Percentiles rank a stretch among this genome's conserved stretches.
Conservation (phyloP, 441 rosid genomes). For the Erodium chrysanthum region DNA sequence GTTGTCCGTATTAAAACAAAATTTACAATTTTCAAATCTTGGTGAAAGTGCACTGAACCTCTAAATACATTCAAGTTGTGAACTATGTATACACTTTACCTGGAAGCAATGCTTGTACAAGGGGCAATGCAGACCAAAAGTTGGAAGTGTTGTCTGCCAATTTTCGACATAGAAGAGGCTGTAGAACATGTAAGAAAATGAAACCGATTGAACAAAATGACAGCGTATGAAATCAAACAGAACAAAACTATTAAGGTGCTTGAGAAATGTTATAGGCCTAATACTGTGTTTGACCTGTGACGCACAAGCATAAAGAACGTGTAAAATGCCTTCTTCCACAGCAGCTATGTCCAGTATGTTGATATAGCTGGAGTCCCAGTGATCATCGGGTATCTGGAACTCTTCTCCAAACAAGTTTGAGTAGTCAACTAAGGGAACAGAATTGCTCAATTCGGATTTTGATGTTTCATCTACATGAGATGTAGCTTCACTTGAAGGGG, state of each 20-base stretch:
- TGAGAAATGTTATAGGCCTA: constrained; percentile 19
- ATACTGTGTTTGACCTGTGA: constrained; percentile 61
- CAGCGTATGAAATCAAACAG: constrained; percentile 14
- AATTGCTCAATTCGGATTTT: constrained; percentile 34
- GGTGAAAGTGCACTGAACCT: constrained; percentile 7
- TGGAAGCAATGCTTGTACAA: constrained; percentile 73
- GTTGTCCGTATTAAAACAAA: too few species aligned
- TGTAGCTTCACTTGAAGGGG: constrained; percentile 27
- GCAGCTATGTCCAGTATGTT: constrained; percentile 57
- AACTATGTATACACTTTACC: constrained; percentile 32
- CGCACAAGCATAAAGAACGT: constrained; percentile 81
- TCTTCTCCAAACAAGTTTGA: constrained; percentile 72
- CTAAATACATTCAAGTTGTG: constrained; percentile 13
- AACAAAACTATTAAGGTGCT: constrained; percentile 12
- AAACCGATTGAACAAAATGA: constrained; percentile 20
- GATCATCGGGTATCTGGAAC: constrained; percentile 43
- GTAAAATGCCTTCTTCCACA: constrained; percentile 81
- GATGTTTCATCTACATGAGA: constrained; percentile 35
- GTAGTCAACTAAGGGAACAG: constrained; percentile 42
- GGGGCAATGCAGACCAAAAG: constrained; percentile 72
- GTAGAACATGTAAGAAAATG: constrained; percentile 24
- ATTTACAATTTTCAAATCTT: neutral
- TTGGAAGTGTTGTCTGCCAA: constrained; percentile 50
- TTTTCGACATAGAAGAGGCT: constrained; percentile 62
- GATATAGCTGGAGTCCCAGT: constrained; percentile 46